phyloP scores from a whole-genome alignment of 2,329 filamentous ascomycete species.

The Cercospora berteroae region DNA sequence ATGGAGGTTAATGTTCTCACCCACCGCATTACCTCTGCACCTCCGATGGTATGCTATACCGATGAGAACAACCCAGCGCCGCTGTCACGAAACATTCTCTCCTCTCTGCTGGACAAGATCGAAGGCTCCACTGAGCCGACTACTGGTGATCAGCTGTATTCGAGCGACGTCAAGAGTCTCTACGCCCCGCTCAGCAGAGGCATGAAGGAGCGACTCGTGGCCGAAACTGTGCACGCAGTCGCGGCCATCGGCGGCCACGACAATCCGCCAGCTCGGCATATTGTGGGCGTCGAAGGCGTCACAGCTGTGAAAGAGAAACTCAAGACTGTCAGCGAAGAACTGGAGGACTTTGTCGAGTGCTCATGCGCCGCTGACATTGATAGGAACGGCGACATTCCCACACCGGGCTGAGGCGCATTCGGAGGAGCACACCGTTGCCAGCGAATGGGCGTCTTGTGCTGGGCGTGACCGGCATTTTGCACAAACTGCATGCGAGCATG shows the following conservation, averaged over 20 bases:
- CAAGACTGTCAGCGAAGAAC: slow-evolving; percentile 91
- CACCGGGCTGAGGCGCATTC: slow-evolving; percentile 11
- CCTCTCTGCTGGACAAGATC: slow-evolving; percentile 73
- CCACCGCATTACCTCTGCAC: slow-evolving; percentile 81
- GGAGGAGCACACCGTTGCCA: background rate
- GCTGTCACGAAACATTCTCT: slow-evolving; percentile 77
- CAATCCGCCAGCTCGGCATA: slow-evolving; percentile 90
- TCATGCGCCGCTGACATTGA: slow-evolving; percentile 78
- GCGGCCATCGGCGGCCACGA: slow-evolving; percentile 92
- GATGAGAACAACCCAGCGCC: slow-evolving; percentile 72
- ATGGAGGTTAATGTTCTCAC: slow-evolving; percentile 87
- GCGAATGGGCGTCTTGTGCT: background rate
- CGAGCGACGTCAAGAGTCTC: slow-evolving; percentile 58
- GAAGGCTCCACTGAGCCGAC: slow-evolving; percentile 41
- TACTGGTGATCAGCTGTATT: slow-evolving; percentile 48
- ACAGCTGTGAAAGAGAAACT: slow-evolving; percentile 90
- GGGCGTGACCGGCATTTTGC: background rate
- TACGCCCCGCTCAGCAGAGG: slow-evolving; percentile 70
- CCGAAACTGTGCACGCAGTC: slow-evolving; percentile 87
- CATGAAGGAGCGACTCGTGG: slow-evolving; percentile 70
- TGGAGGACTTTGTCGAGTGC: slow-evolving; percentile 92
- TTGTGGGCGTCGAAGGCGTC: slow-evolving; percentile 86
- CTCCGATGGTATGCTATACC: slow-evolving; percentile 69
- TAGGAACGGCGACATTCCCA: slow-evolving; percentile 18
- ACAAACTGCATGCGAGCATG: background rate